These are phyloP conservation scores for Ceratopteris richardii DNA, from an alignment of 75 land plant species.

Conservation along the genomic window DNA sequence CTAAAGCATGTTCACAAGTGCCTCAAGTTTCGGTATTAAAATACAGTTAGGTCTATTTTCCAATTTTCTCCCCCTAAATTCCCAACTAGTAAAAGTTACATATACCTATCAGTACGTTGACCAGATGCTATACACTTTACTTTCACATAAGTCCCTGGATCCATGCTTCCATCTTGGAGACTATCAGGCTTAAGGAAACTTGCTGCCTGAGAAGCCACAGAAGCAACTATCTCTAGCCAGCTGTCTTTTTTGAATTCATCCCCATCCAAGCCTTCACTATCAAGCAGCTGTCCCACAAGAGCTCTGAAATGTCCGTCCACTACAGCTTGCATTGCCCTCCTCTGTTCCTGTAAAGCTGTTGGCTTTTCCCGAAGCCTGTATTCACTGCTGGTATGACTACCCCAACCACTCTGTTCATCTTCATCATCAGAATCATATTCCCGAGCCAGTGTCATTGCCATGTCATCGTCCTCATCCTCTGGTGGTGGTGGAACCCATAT, in stretches of 20 bases:
- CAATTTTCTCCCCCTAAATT: no score
- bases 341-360: conserved; percentile 52
- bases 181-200: conserved; percentile 82
- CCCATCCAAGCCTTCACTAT: conserved; percentile 50
- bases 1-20: neutral
- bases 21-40: no score
- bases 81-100: no score
- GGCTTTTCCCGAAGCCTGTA: conserved; percentile 36
- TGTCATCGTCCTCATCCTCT: conserved; percentile 76
- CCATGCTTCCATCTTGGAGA: conserved; percentile 83
- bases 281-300: conserved; percentile 70
- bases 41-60: no score
- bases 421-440: conserved; percentile 75
- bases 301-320: conserved; percentile 87
- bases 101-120: conserved; percentile 59
- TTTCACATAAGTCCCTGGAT: conserved; percentile 93
- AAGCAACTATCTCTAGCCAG: conserved; percentile 84
- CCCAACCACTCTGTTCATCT: conserved; percentile 63
- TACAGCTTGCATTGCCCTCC: conserved; percentile 56
- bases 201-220: conserved; percentile 83
- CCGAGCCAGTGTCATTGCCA: conserved; percentile 39
- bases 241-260: conserved; percentile 55
- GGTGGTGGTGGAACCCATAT: conserved; percentile 88
- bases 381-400: conserved; percentile 64
- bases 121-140: conserved; percentile 90